Evolutionary conservation across 2,329 filamentous ascomycete genomes (phyloP), one percentile per base, ranked within the genome.

Genomic region (Emergomyces orientalis): DNA sequence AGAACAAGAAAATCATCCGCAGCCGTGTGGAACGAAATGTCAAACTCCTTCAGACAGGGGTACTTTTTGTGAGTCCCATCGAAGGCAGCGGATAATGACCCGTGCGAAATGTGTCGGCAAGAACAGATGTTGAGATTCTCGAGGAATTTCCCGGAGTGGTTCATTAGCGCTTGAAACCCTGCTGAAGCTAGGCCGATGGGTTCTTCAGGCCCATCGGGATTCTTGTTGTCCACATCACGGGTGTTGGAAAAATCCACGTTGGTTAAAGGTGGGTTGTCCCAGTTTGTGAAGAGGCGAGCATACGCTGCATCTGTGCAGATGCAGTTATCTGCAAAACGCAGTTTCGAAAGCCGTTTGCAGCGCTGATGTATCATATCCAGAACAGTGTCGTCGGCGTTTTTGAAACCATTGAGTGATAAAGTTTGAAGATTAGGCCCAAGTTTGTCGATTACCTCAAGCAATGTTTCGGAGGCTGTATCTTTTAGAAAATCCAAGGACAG

Each of bases 111-210:
- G 72, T 96, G 88, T 2, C 93, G 87, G 71, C 91, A 96, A 0
- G 88, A 89, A 17, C 90, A 84, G n/a, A 97, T 79, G 70, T 95
- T 89, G 41, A 97, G 79, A 49, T 82, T 78, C 64, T 81, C 80
- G 1, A 97, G 75, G 13, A 76, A 79, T 1, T 76, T 71, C 3
- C 90, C 89, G 0, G 91, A 96, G 72, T 97, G 93, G 0, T 79
- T 77, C 90, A 97, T 96, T 52, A 97, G 76, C 0, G 90, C 89
- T 66, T 82, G 79, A 77, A 97, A 93, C 0, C 89, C 91, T 6
- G 82, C 76, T 0, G 86, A 88, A 60, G 88, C 90, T 39, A 97
- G 81, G 1, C 92, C 93, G 54, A 93, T 77, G 8, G 83, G 75
- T 30, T 82, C 80, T 62, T 86, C 77, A 0, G 84, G 82, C 4